Conservation (phyloP, 1,139 yeast species). For the Yamadazyma membranifaciens region DNA sequence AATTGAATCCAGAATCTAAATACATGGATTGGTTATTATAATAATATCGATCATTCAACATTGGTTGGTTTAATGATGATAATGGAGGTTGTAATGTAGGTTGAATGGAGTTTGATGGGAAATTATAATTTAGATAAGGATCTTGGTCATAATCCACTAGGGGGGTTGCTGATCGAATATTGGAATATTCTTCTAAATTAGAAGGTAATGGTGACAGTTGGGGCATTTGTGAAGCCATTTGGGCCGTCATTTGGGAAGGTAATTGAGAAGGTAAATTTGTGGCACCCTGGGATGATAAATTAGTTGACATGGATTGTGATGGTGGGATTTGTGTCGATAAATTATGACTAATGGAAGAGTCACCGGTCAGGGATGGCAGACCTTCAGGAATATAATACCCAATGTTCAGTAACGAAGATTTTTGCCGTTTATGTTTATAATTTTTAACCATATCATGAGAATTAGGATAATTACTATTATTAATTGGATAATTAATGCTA, state of each 20-base stretch:
- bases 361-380: not conserved
- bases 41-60: slow-evolving; percentile 3
- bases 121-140: slow-evolving; percentile 9
- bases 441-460: slow-evolving; percentile 23
- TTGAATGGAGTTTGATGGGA: slow-evolving; percentile 3
- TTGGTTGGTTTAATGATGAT: not conserved
- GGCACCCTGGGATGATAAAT: slow-evolving; percentile 6
- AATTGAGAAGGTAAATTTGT: not conserved
- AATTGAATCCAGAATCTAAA: slow-evolving; percentile 6
- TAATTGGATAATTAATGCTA: slow-evolving; percentile 1
- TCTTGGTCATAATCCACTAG: slow-evolving; percentile 9
- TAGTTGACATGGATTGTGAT: slow-evolving; percentile 10
- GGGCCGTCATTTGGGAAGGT: not conserved
- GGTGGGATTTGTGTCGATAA: not conserved
- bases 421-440: slow-evolving; percentile 41
- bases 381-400: slow-evolving; percentile 28
- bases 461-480: not conserved
- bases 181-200: slow-evolving; percentile 1
- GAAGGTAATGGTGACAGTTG: slow-evolving; percentile 3
- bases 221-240: not conserved
- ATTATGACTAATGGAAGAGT: not conserved
- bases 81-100: slow-evolving; percentile 1
- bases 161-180: slow-evolving; percentile 4
- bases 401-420: slow-evolving; percentile 37
- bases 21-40: not conserved